Evolutionary conservation across 768 basidiomycete species (phyloP), one percentile per base, ranked within the genome.

Genomic region (Suillus tomentosus): DNA sequence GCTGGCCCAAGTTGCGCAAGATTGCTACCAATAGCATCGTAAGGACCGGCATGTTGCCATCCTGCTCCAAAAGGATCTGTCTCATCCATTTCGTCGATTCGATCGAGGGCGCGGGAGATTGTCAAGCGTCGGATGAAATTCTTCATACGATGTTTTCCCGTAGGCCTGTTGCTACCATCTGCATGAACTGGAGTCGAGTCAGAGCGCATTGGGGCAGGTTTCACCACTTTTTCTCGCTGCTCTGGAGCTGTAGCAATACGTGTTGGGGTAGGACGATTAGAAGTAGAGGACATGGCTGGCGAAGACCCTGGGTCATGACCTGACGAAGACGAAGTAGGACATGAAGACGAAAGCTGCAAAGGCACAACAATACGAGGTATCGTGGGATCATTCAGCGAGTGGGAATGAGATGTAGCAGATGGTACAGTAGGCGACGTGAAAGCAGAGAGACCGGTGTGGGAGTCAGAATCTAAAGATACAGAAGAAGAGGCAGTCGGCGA

Each of bases 31-130:
- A 84, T 80, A 3, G 83, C 89, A 70, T 93, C 89, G 69, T 92
- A 94, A n/a, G 90, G 90, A 0, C 90, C 87, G 39, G 79, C 79
- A 68, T 92, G 90, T 71, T 92, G 91, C 66, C 88, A 76, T 19
- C 80, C 74, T 9, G 81, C 65, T 4, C 91, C 91, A 64, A 87
- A 80, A 2, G 91, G 90, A 73, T 87, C 89, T 7, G 85, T 84
- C 72, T 91, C 89, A 72, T 93, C 92, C 40, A 93, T 75, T 73
- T 91, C 89, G 71, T 94, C 91, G 65, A 94, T 88, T 37, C 82
- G 81, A 76, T 92, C 91, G 60, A 92, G 80, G 70, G 64, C 65
- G 67, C 51, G 72, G 66, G 57, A 71, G 39, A 51, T 63, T 47
- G 74, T 72, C 19, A 77, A 56, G 9, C 68, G 70, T 40, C 67